Percentiles rank a stretch among this genome's conserved stretches.
These are phyloP conservation scores for Pseudogymnoascus sp. DNA, from an alignment of 2,329 filamentous ascomycete species.

Conservation along the genomic window DNA sequence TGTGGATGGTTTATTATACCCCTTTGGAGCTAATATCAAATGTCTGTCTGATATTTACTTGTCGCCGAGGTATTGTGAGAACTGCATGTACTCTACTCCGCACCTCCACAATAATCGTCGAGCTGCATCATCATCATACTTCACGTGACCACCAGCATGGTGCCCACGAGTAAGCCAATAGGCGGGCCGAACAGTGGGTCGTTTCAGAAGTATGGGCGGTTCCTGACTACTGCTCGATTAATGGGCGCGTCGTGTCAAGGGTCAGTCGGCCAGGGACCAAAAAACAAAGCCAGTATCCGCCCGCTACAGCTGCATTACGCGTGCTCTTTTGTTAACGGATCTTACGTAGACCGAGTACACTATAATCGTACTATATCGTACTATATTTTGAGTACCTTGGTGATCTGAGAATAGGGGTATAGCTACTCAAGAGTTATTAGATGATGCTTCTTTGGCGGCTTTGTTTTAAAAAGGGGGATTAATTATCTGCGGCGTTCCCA, in stretches of 20 bases:
- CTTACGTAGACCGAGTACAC: no score
- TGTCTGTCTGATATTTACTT: not conserved
- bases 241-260: not conserved
- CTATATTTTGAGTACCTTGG: not conserved
- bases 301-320: not conserved
- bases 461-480: not conserved
- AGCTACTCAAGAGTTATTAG: not conserved
- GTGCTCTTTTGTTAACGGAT: not conserved
- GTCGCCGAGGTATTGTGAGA: not conserved
- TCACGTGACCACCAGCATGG: not conserved
- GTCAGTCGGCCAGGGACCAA: not conserved
- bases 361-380: not conserved
- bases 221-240: constrained; percentile 2
- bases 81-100: not conserved
- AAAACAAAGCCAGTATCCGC: not conserved
- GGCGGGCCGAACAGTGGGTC: not conserved
- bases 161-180: not conserved
- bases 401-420: not conserved
- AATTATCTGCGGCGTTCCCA: not conserved
- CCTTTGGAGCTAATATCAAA: not conserved
- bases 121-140: no score
- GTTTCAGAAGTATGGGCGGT: not conserved
- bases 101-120: no score
- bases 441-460: not conserved
- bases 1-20: not conserved